These are phyloP conservation scores for Aspergillus texensis DNA, from an alignment of 2,329 filamentous ascomycete genomes.

Conservation along the genomic window DNA sequence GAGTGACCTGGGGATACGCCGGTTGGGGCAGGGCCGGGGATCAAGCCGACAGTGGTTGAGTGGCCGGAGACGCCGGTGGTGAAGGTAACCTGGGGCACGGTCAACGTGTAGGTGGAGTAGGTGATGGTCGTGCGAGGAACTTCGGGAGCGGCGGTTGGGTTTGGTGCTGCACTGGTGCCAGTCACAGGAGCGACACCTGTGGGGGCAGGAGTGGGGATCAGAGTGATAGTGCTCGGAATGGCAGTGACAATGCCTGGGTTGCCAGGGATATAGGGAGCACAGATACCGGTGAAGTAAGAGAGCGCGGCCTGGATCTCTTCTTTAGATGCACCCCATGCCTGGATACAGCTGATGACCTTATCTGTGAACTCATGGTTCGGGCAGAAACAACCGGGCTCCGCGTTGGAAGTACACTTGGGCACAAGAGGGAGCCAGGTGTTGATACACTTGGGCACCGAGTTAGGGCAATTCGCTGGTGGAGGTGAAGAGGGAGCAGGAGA, in stretches of 20 bases:
- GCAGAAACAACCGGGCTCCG: slow-evolving; percentile 84
- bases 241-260: slow-evolving; percentile 87
- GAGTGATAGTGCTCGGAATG: slow-evolving; percentile 63
- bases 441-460: slow-evolving; percentile 81
- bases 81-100: slow-evolving; percentile 50
- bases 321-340: slow-evolving; percentile 70
- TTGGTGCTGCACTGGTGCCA: slow-evolving; percentile 43
- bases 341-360: slow-evolving; percentile 79
- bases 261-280: slow-evolving; percentile 69
- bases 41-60: slow-evolving; percentile 34
- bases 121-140: slow-evolving; percentile 45
- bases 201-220: slow-evolving; percentile 50
- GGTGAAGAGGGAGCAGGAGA: slow-evolving; percentile 25
- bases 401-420: slow-evolving; percentile 79
- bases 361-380: slow-evolving; percentile 73
- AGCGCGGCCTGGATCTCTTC: slow-evolving; percentile 71
- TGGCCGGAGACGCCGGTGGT: slow-evolving; percentile 35
- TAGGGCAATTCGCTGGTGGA: slow-evolving; percentile 55
- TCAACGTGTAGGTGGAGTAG: slow-evolving; percentile 45
- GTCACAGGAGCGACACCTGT: slow-evolving; percentile 46
- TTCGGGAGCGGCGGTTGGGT: slow-evolving; percentile 23
- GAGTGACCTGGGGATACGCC: slow-evolving; percentile 22
- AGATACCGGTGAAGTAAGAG: slow-evolving; percentile 88
- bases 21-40: slow-evolving; percentile 26
- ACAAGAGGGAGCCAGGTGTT: slow-evolving; percentile 77